phyloP scores from a whole-genome alignment of 306 rosid genomes.

The Lagenaria siceraria region DNA sequence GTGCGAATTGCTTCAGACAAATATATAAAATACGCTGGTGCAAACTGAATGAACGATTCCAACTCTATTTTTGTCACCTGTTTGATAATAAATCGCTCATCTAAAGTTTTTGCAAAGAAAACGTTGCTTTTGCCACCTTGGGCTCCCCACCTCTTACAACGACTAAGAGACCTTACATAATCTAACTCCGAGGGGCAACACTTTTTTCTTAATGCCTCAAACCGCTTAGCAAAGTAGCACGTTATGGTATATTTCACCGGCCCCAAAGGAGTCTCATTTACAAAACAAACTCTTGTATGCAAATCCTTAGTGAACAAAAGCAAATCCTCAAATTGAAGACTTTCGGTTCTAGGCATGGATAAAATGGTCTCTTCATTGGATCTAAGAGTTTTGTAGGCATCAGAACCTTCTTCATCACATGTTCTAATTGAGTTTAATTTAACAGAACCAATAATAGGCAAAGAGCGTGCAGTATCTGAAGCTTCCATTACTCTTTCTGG shows the following conservation, averaged over 20 bases:
- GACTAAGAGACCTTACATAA: conserved; percentile 78
- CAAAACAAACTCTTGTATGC: conserved; percentile 79
- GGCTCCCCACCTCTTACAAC: conserved; percentile 96
- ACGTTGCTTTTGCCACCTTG: conserved; percentile 99
- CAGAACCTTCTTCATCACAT: conserved; percentile 39
- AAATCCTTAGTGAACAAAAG: conserved; percentile 41
- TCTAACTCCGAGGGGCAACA: conserved; percentile 88
- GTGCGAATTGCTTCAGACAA: conserved; percentile 60
- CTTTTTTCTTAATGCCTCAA: conserved; percentile 74
- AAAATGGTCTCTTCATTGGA: conserved; percentile 46
- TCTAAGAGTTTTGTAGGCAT: conserved; percentile 43
- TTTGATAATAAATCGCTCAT: conserved; percentile 85
- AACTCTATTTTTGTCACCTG: conserved; percentile 91
- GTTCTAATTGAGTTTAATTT: conserved; percentile 15
- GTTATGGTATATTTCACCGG: conserved; percentile 61
- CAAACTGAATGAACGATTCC: conserved; percentile 79
- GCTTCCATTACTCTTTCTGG: conserved; percentile 44
- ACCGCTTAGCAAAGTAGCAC: conserved; percentile 69
- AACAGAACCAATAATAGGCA: conserved; percentile 33
- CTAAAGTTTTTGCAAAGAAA: conserved; percentile 89
- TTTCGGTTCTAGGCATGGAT: conserved; percentile 53
- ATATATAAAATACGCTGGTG: conserved; percentile 75
- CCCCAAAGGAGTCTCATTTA: conserved; percentile 67
- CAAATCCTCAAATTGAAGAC: conserved; percentile 41
- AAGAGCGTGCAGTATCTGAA: conserved; percentile 20